These are phyloP conservation scores for Boletus barrowsii DNA, from an alignment of 768 basidiomycete species.

Conservation along the genomic window DNA sequence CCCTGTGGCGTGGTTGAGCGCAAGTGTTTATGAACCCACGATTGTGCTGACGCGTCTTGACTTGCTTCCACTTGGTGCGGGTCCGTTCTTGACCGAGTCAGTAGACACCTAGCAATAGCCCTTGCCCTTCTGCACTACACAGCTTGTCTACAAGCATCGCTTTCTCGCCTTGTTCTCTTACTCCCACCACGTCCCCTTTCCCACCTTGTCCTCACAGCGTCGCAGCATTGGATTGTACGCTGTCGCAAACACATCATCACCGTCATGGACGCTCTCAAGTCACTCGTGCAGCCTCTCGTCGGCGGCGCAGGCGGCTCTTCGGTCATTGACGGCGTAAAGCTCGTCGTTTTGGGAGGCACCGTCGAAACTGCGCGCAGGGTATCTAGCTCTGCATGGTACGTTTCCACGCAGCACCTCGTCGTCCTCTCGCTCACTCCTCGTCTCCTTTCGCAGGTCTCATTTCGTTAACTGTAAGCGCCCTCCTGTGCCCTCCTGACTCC, in stretches of 20 bases:
- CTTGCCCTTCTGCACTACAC: conserved; percentile 8
- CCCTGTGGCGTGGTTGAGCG: conserved; percentile 29
- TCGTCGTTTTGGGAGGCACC: conserved; percentile 84
- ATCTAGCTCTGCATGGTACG: conserved; percentile 79
- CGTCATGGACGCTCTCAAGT: conserved; percentile 77
- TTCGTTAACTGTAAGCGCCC: conserved; percentile 77
- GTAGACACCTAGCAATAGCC: background rate
- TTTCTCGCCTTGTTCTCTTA: background rate
- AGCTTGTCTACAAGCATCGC: conserved; percentile 13
- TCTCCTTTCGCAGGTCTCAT: conserved; percentile 53
- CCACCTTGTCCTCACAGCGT: conserved; percentile 22
- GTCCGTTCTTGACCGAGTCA: conserved; percentile 8
- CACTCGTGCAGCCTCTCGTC: conserved; percentile 76
- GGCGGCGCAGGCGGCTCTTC: conserved; percentile 72
- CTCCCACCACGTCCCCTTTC: conserved; percentile 6
- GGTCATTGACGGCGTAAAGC: conserved; percentile 85
- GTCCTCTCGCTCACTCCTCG: conserved; percentile 9
- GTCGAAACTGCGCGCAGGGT: conserved; percentile 83
- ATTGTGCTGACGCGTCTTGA: conserved; percentile 38
- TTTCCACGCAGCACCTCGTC: background rate
- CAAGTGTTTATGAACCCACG: conserved; percentile 26
- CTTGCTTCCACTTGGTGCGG: conserved; percentile 25
- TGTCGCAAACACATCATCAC: conserved; percentile 18
- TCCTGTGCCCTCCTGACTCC: background rate
- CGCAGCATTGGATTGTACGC: conserved; percentile 40